A percentile compares a stretch with the other conserved stretches of the same genome.
These are phyloP conservation scores for Herpetomonas muscarum DNA, from an alignment of 208 protist genomes.

Conservation along the genomic window DNA sequence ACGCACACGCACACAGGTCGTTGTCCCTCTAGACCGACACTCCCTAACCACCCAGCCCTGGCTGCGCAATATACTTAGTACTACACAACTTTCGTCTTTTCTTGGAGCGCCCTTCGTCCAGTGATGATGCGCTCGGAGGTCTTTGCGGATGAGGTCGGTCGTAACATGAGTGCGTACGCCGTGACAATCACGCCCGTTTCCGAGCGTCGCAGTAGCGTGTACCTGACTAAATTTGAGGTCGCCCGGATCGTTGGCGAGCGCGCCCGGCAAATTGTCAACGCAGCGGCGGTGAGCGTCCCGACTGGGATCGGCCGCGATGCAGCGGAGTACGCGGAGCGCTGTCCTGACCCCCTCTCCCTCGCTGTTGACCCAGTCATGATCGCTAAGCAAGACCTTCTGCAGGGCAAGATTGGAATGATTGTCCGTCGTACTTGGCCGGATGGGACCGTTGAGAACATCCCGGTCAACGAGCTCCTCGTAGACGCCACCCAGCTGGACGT, in stretches of 20 bases:
- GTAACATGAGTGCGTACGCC: slow-evolving; percentile 16
- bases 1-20: too few relatives aligned
- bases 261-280: slow-evolving; percentile 75
- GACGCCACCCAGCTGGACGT: slow-evolving; percentile 65
- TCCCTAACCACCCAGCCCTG: too few relatives aligned
- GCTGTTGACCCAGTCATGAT: slow-evolving; percentile 83
- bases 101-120: neutral
- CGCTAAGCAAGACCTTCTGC: slow-evolving; percentile 79
- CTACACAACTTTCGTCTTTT: slow-evolving; percentile 2
- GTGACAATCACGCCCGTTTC: slow-evolving; percentile 51
- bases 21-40: too few relatives aligned
- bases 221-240: slow-evolving; percentile 85
- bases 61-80: neutral
- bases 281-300: slow-evolving; percentile 34
- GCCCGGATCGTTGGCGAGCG: slow-evolving; percentile 77
- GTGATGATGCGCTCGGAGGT: slow-evolving; percentile 62
- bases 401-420: slow-evolving; percentile 71
- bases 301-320: slow-evolving; percentile 24
- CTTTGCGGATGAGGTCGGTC: slow-evolving; percentile 47
- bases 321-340: slow-evolving; percentile 60
- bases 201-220: slow-evolving; percentile 60
- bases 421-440: slow-evolving; percentile 82
- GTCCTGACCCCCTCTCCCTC: slow-evolving; percentile 54
- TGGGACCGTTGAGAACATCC: slow-evolving; percentile 74
- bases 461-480: slow-evolving; percentile 69